Percentiles rank a stretch among this genome's conserved stretches.
These are phyloP conservation scores for Aspergillus pseudoglaucus DNA, from an alignment of 2,329 filamentous ascomycete species.

Conservation along the genomic window DNA sequence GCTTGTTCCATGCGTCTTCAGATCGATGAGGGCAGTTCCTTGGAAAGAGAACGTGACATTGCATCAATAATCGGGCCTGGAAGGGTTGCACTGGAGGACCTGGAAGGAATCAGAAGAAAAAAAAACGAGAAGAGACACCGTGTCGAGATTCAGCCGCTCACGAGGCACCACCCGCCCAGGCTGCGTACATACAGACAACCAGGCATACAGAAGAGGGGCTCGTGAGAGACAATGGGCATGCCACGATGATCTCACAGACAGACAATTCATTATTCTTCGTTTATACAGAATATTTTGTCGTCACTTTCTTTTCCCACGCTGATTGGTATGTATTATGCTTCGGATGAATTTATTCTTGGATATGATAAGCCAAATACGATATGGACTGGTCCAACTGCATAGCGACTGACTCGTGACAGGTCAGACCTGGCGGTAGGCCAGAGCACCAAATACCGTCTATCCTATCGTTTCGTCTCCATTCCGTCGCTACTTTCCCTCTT, in stretches of 20 bases:
- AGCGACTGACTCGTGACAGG: conserved; percentile 25
- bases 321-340: not conserved
- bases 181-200: too few species aligned
- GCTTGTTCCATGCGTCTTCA: conserved; percentile 8
- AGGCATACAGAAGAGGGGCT: not conserved
- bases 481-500: too few species aligned
- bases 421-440: conserved; percentile 14
- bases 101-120: not conserved
- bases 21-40: conserved; percentile 1
- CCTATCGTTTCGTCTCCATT: too few species aligned
- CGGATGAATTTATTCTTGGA: conserved; percentile 5
- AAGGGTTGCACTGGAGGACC: not conserved
- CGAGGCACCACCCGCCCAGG: too few species aligned
- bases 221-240: not conserved
- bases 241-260: not conserved
- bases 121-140: not conserved
- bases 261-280: not conserved
- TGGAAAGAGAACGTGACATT: conserved; percentile 8
- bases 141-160: conserved; percentile 4
- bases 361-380: conserved; percentile 1
- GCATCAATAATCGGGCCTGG: conserved; percentile 1
- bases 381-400: conserved; percentile 1
- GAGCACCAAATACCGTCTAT: not conserved
- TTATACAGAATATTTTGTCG: not conserved
- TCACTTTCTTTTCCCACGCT: not conserved